A percentile compares a stretch with the other conserved stretches of the same genome.
Evolutionary conservation across 306 rosid species (phyloP).

Genomic region (Gastrolobium villosum): DNA sequence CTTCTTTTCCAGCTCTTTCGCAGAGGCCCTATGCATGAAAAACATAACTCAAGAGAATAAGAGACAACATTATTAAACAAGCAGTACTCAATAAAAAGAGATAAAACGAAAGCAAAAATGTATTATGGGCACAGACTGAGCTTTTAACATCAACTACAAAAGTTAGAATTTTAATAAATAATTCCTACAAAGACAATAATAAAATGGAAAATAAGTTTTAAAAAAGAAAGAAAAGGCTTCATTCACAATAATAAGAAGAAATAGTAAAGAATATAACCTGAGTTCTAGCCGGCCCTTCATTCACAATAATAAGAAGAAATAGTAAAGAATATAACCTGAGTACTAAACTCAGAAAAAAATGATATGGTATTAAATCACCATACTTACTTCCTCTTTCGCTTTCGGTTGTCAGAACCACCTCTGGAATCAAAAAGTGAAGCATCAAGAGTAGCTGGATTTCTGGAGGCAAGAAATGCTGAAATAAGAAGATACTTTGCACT

Average conservation of each 20-base stretch:
- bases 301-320: conserved; percentile 15
- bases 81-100: not conserved
- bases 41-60: conserved; percentile 45
- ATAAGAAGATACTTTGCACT: conserved; percentile 93
- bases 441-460: conserved; percentile 97
- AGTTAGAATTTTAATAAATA: conserved; percentile 11
- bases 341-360: not conserved
- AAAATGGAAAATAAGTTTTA: conserved; percentile 9
- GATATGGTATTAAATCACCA: not conserved
- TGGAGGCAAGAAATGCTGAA: conserved; percentile 96
- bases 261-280: conserved; percentile 1
- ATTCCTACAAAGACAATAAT: not conserved
- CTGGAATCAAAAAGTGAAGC: conserved; percentile 93
- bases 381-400: conserved; percentile 86
- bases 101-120: not conserved
- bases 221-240: not conserved
- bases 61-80: conserved; percentile 16
- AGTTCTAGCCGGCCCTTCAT: conserved; percentile 11
- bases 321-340: conserved; percentile 15
- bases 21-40: conserved; percentile 64
- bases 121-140: not conserved
- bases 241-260: conserved; percentile 17
- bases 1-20: conserved; percentile 73
- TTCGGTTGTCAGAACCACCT: conserved; percentile 80
- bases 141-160: not conserved